Evolutionary conservation across 495 filamentous ascomycete genomes (phyloP).

Genomic region (Darksidea phi): DNA sequence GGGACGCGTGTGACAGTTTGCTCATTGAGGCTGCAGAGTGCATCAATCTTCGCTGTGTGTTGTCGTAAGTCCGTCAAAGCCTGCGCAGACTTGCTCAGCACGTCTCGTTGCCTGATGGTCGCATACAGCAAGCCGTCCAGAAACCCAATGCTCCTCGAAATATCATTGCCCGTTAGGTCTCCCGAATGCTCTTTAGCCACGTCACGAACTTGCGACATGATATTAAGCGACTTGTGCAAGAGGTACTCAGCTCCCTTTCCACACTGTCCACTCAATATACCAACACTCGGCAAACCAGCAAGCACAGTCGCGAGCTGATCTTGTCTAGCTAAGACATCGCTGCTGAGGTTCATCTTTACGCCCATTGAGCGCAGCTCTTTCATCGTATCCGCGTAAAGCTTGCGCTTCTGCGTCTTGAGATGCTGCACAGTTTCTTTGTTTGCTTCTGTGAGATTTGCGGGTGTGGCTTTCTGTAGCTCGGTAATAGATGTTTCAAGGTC

Average conservation of each 20-base stretch:
- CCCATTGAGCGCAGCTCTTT: conserved; percentile 83
- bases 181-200: conserved; percentile 69
- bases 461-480: conserved; percentile 77
- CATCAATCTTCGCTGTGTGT: neutral
- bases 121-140: conserved; percentile 77
- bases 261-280: conserved; percentile 37
- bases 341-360: conserved; percentile 73
- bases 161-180: conserved; percentile 75
- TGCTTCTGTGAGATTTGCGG: conserved; percentile 70
- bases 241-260: conserved; percentile 59
- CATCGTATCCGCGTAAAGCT: conserved; percentile 82
- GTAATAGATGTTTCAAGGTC: conserved; percentile 66
- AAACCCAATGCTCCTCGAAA: conserved; percentile 72
- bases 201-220: conserved; percentile 65
- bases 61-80: conserved; percentile 6
- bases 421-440: conserved; percentile 79
- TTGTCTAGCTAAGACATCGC: conserved; percentile 68
- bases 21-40: neutral
- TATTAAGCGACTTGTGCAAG: conserved; percentile 73
- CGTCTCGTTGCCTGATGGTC: conserved; percentile 62
- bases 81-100: conserved; percentile 7
- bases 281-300: conserved; percentile 44
- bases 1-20: conserved; percentile 1
- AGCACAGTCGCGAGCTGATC: conserved; percentile 66
- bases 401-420: conserved; percentile 86